Evolutionary conservation across 257 asterid species (phyloP), one percentile per base, ranked within the genome.

Genomic region (Leptodermis oblonga): DNA sequence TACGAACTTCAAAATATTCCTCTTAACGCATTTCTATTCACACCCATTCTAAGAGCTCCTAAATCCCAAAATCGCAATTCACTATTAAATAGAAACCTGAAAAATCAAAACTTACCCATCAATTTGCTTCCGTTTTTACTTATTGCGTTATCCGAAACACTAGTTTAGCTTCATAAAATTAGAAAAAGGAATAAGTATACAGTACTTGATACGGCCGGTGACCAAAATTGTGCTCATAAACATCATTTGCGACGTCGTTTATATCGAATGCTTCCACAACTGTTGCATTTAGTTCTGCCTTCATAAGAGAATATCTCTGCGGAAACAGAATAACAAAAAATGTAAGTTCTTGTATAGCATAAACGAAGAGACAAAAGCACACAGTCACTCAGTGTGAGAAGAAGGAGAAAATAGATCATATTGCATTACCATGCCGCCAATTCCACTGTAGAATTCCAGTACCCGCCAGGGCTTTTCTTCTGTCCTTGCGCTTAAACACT

Each of bases 221-320:
- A 60, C 89, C 90, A 46, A 93, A 93, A 76, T 93, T 93, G 70
- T 88, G 99, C 78, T 86, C 86, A 48, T 93, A 93, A 61, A 93
- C 96, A 73, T 93, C 96, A 77, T 93, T 93, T 2, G 97, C 99
- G 23, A 85, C 79, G 74, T 93, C 95, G 62, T 88, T 93, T 20
- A 93, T 88, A 82, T 93, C 99, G 74, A 93, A 93, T 18, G 99
- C 92, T 79, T 93, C 95, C 36, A 93, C 92, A 18, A 88, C 94
- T 49, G 64, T 74, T 9, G 97, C 97, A 72, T 85, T 80, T 20
- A 93, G 78, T 51, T 87, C 90, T 12, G 97, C 91, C 75, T 81
- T 80, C 77, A 77, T 78, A 74, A 93, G 73, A 20, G 99, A 90
- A 80, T 90, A 88, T 45, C 90, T 85, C 97, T 90, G 73, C 74